Conservation (phyloP, 1,284 basidiomycete genomes). For the Moniliella sp. region DNA sequence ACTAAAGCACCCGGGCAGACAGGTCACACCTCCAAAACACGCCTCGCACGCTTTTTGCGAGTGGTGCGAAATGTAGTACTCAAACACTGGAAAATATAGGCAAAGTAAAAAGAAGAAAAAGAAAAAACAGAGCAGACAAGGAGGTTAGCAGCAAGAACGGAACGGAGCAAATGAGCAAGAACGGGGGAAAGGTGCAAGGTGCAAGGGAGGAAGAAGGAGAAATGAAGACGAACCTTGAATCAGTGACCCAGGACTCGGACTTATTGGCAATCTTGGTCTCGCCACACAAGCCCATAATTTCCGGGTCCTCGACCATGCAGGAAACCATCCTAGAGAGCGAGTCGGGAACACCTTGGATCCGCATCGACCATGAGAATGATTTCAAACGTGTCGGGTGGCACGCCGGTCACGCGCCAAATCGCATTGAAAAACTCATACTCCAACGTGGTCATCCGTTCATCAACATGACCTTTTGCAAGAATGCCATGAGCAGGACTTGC, state of each 20-base stretch:
- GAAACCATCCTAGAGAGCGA: conserved; percentile 37
- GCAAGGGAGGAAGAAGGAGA: no score
- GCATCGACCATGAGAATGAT: conserved; percentile 37
- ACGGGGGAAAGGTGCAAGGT: no score
- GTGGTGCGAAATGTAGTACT: conserved; percentile 98
- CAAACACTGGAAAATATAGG: conserved; percentile 43
- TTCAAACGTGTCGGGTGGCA: conserved; percentile 36
- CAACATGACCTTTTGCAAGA: conserved; percentile 39
- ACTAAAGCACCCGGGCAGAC: conserved; percentile 37
- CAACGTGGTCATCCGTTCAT: conserved; percentile 38
- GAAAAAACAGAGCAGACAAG: background rate
- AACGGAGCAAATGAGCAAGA: background rate
- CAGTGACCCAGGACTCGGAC: conserved; percentile 38
- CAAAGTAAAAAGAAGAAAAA: background rate
- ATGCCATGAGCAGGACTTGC: conserved; percentile 50
- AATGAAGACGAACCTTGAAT: conserved; percentile 31
- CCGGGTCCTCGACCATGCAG: conserved; percentile 37
- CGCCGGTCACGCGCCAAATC: conserved; percentile 37
- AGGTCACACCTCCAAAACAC: conserved; percentile 37
- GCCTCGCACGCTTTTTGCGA: conserved; percentile 44
- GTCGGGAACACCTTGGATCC: conserved; percentile 37
- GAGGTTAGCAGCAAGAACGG: background rate
- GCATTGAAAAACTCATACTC: conserved; percentile 39
- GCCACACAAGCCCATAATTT: conserved; percentile 39
- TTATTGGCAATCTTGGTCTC: conserved; percentile 40